These are phyloP conservation scores for Naegleria fowleri DNA, from an alignment of 208 protist genomes.

Conservation along the genomic window DNA sequence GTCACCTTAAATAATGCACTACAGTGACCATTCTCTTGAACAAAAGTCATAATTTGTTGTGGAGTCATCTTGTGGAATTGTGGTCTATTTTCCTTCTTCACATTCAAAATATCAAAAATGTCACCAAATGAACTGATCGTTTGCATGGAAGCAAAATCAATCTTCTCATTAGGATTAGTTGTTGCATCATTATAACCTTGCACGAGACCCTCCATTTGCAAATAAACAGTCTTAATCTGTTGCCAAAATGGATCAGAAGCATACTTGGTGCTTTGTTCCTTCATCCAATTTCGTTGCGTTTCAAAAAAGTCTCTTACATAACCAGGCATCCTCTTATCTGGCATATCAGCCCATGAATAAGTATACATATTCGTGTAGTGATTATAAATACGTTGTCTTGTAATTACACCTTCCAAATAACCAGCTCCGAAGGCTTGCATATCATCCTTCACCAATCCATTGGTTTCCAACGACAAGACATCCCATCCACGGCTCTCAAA, in stretches of 20 bases:
- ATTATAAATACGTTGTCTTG: not conserved
- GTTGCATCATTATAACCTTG: slow-evolving; percentile 29
- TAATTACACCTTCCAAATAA: slow-evolving; percentile 22
- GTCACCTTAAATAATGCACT: slow-evolving; percentile 46
- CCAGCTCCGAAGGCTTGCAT: not conserved
- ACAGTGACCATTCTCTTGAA: slow-evolving; percentile 37
- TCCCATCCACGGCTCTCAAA: not conserved
- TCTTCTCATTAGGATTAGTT: not conserved
- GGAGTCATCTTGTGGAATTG: slow-evolving; percentile 33
- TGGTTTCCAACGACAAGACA: not conserved
- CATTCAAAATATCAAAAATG: slow-evolving; percentile 36
- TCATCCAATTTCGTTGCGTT: not conserved
- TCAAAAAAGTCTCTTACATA: slow-evolving; percentile 17
- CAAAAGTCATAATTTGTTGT: not conserved
- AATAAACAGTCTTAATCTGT: slow-evolving; percentile 31
- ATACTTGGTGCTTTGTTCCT: not conserved
- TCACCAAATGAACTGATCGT: slow-evolving; percentile 34
- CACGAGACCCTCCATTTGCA: slow-evolving; percentile 41
- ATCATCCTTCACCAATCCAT: not conserved
- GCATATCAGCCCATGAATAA: not conserved
- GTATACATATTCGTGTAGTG: not conserved
- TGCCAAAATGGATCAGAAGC: slow-evolving; percentile 32
- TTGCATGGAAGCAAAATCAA: slow-evolving; percentile 19
- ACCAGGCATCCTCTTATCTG: not conserved
- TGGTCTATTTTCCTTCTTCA: slow-evolving; percentile 9